A percentile compares a stretch with the other conserved stretches of the same genome.
Conservation (phyloP, 1,284 basidiomycete genomes). For the Vanrija humicola region DNA sequence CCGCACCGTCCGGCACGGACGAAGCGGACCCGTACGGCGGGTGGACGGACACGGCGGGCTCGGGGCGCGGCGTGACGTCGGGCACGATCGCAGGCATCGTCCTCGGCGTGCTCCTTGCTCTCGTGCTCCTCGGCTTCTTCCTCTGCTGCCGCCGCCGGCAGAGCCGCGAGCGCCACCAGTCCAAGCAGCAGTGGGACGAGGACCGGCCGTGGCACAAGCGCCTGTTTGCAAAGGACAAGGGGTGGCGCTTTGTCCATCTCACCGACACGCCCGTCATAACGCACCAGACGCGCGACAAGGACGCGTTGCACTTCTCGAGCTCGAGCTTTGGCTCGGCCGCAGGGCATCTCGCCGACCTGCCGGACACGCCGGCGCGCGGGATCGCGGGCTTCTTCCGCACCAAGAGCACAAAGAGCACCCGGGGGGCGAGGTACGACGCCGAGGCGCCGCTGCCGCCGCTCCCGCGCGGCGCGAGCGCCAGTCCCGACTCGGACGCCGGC, state of each 20-base stretch:
- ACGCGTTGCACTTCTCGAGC: constrained; percentile 2
- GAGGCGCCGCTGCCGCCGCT: no score
- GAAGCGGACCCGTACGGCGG: not conserved
- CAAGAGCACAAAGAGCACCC: no score
- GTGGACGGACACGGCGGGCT: not conserved
- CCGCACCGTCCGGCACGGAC: not conserved
- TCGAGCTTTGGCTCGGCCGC: constrained; percentile 8
- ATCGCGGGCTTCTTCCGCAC: no score
- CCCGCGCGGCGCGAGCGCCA: no score
- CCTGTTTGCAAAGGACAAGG: constrained; percentile 1
- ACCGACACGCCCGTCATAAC: not conserved
- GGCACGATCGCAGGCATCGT: not conserved
- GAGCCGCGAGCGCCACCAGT: not conserved
- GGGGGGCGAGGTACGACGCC: no score
- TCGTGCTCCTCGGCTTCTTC: constrained; percentile 11
- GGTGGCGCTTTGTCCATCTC: constrained; percentile 8
- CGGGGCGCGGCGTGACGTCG: not conserved
- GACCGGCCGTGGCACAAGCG: constrained; percentile 8
- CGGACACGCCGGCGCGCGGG: no score
- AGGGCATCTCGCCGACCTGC: not conserved
- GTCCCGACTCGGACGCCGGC: no score
- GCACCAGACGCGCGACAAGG: not conserved
- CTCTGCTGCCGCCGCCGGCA: constrained; percentile 9
- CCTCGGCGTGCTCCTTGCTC: constrained; percentile 7
- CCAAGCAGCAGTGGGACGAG: constrained; percentile 3